These are phyloP conservation scores for Ceratobasidium sp. DNA, from an alignment of 1,284 basidiomycete genomes.

Conservation along the genomic window DNA sequence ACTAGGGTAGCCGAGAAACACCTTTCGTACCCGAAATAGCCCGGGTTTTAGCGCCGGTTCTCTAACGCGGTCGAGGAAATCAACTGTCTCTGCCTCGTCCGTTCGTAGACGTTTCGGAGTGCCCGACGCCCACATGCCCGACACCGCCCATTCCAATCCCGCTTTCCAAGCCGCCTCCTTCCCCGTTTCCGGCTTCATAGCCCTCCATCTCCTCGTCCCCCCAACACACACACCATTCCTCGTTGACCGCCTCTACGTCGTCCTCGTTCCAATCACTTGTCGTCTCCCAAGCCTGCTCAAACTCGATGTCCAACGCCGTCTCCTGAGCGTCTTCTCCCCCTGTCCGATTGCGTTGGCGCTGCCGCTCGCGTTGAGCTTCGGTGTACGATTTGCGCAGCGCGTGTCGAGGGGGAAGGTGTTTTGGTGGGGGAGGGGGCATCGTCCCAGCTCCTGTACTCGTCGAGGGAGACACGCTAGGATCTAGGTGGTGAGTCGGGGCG, in stretches of 20 bases:
- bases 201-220: constrained; percentile 24
- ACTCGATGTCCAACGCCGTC: constrained; percentile 83
- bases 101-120: background rate
- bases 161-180: background rate
- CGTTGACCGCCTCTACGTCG: constrained; percentile 78
- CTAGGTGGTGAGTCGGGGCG: constrained; percentile 43
- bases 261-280: constrained; percentile 91
- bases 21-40: background rate
- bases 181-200: constrained; percentile 3
- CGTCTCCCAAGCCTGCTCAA: constrained; percentile 93
- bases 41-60: background rate
- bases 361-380: constrained; percentile 42
- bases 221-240: constrained; percentile 76
- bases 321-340: constrained; percentile 54
- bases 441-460: constrained; percentile 4
- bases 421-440: constrained; percentile 37
- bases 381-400: constrained; percentile 44
- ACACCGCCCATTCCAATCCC: too few relatives aligned
- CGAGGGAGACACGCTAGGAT: constrained; percentile 48
- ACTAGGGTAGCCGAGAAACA: background rate
- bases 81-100: constrained; percentile 11
- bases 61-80: background rate
- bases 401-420: constrained; percentile 40
- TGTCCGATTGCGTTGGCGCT: constrained; percentile 31
- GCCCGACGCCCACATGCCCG: background rate